Conservation (phyloP, 176 grass and related monocot genomes). For the Sorghum bicolor region Sorghum_bicolor_NCBIv3 NC_012873.2:6464501-6465000, state of each 20-base stretch:
- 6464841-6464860: constrained; percentile 70
- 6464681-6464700: not conserved
- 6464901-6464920: constrained; percentile 45
- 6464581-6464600: not conserved
- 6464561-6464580: not conserved
- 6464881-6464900: constrained; percentile 68
- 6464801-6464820: not conserved
- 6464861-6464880: constrained; percentile 51
- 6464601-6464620: not conserved
- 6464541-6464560: not conserved
- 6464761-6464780: not conserved
- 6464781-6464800: not conserved
- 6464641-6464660: too few relatives aligned
- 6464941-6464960: constrained; percentile 54
- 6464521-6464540: not conserved
- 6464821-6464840: constrained; percentile 49
- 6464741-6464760: not conserved
- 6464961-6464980: constrained; percentile 24
- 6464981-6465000: not conserved
- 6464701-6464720: not conserved
- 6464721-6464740: too few relatives aligned
- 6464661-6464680: not conserved
- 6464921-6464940: constrained; percentile 32
- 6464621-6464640: not conserved
- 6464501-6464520: not conserved